phyloP scores from a whole-genome alignment of 495 filamentous ascomycete species.

The Neurospora sp. region DNA sequence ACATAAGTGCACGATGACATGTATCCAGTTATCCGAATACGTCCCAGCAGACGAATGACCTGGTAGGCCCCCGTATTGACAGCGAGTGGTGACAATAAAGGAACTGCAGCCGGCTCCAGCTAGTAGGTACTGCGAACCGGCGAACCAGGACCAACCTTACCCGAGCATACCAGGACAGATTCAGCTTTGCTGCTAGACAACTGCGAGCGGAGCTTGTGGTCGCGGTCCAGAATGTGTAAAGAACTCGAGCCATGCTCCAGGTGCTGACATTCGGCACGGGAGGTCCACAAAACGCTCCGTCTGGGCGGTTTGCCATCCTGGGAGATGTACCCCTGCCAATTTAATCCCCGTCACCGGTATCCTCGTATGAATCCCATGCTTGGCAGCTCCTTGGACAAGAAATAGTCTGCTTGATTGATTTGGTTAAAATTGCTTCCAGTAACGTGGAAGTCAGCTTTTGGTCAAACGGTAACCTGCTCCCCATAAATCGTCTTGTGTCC shows the following conservation, averaged over 20 bases:
- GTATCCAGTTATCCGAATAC: neutral
- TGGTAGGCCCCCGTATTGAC: neutral
- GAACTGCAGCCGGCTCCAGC: neutral
- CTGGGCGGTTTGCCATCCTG: neutral
- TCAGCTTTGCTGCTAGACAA: neutral
- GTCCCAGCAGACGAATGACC: neutral
- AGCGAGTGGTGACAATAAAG: neutral
- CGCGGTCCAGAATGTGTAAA: slow-evolving; percentile 1
- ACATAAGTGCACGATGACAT: neutral
- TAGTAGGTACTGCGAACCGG: neutral
- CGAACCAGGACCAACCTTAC: neutral
- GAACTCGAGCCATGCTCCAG: neutral
- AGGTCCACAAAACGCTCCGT: neutral
- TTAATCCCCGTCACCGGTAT: slow-evolving; percentile 16
- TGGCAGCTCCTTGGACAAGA: slow-evolving; percentile 9
- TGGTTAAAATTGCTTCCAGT: slow-evolving; percentile 13
- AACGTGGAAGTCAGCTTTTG: slow-evolving; percentile 6
- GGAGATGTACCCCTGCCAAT: slow-evolving; percentile 8
- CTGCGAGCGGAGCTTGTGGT: neutral
- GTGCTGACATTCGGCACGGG: neutral
- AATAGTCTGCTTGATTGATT: slow-evolving; percentile 15
- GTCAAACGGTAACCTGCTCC: neutral
- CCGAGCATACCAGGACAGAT: neutral
- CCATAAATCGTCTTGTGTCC: neutral
- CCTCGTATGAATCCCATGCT: slow-evolving; percentile 12